Conservation (phyloP, 2,329 filamentous ascomycete species). For the Curvularia sp. region DNA sequence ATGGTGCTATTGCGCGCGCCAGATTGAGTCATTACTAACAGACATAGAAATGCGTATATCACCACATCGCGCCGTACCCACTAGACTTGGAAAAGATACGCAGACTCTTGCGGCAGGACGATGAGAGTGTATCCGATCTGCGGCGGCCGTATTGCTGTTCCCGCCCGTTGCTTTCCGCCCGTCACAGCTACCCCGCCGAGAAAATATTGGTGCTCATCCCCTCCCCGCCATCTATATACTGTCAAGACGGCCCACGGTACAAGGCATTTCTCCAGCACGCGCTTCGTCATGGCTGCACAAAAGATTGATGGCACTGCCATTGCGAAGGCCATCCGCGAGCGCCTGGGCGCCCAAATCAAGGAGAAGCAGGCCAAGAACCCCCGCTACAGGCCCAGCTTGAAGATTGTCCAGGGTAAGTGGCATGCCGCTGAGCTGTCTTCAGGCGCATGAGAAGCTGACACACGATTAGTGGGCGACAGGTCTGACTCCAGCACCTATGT, state of each 20-base stretch:
- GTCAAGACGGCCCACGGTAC: slow-evolving; percentile 18
- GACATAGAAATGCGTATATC: slow-evolving; percentile 22
- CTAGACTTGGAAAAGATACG: slow-evolving; percentile 39
- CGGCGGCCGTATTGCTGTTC: slow-evolving; percentile 37
- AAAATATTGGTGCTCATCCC: slow-evolving; percentile 36
- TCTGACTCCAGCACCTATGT: slow-evolving; percentile 98
- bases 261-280: slow-evolving; percentile 59
- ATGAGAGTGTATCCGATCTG: slow-evolving; percentile 45
- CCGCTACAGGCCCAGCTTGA: slow-evolving; percentile 85
- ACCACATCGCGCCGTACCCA: slow-evolving; percentile 24
- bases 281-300: slow-evolving; percentile 76
- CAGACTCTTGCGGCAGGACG: slow-evolving; percentile 26
- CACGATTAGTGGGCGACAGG: slow-evolving; percentile 77
- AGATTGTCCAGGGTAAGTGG: slow-evolving; percentile 86
- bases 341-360: slow-evolving; percentile 79
- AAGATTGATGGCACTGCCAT: slow-evolving; percentile 97
- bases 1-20: slow-evolving; percentile 15
- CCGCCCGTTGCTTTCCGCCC: slow-evolving; percentile 40
- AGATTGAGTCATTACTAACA: slow-evolving; percentile 29
- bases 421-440: slow-evolving; percentile 11
- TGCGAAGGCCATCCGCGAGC: slow-evolving; percentile 88
- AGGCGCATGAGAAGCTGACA: slow-evolving; percentile 13
- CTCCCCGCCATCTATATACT: slow-evolving; percentile 31
- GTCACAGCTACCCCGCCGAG: slow-evolving; percentile 43
- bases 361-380: slow-evolving; percentile 83